Conservation (phyloP, 2,329 filamentous ascomycete species). For the Pseudogymnoascus sp. region DNA sequence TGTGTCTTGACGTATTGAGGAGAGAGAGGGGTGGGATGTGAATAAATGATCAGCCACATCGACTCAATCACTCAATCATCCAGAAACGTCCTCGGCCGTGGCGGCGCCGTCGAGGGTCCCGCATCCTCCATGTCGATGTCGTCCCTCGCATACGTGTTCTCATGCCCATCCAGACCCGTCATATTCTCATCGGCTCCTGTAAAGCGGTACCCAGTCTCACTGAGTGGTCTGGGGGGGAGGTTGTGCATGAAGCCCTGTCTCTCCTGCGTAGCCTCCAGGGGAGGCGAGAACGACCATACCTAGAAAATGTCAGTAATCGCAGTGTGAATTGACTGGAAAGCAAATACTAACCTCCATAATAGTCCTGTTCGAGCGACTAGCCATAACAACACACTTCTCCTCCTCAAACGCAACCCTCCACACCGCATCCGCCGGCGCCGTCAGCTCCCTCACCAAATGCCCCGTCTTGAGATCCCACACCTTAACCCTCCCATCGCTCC, state of each 20-base stretch:
- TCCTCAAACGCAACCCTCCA: constrained; percentile 98
- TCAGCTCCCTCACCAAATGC: constrained; percentile 81
- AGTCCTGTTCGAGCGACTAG: constrained; percentile 72
- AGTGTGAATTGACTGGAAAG: too few species aligned
- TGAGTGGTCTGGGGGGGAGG: constrained; percentile 22
- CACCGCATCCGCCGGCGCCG: constrained; percentile 84
- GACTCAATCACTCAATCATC: neutral
- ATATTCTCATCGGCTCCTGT: constrained; percentile 21
- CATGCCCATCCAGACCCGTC: constrained; percentile 16
- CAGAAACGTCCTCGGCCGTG: constrained; percentile 15
- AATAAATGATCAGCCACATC: neutral
- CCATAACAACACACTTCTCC: constrained; percentile 95
- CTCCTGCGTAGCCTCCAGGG: constrained; percentile 56
- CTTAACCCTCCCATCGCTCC: constrained; percentile 94
- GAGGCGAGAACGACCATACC: constrained; percentile 94
- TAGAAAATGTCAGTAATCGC: constrained; percentile 34
- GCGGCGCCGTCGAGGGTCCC: constrained; percentile 24
- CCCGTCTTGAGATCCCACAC: constrained; percentile 96
- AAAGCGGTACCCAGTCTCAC: constrained; percentile 24
- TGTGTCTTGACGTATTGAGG: neutral
- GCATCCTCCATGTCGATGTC: constrained; percentile 26
- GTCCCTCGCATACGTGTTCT: constrained; percentile 15
- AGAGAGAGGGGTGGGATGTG: neutral
- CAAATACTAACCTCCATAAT: constrained; percentile 83
- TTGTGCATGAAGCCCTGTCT: constrained; percentile 29